These are phyloP conservation scores for Euphrasia arctica DNA, from an alignment of 305 asterid species.

Conservation along the genomic window DNA sequence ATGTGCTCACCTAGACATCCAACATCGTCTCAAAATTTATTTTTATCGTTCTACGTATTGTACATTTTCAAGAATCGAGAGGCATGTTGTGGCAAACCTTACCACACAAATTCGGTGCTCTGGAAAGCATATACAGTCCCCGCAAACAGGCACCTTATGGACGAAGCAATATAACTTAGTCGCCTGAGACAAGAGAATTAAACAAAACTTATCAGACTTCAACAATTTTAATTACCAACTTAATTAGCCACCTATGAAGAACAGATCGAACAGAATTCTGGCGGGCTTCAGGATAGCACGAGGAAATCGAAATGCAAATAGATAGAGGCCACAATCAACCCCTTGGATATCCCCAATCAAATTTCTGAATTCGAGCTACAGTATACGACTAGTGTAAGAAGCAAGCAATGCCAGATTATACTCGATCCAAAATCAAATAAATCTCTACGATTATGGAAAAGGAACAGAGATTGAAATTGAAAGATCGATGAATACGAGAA, in stretches of 20 bases:
- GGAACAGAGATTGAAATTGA: constrained; percentile 1
- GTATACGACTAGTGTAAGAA: background rate
- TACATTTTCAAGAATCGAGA: background rate
- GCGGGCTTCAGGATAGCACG: background rate
- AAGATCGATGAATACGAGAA: background rate
- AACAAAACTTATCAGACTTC: constrained; percentile 9
- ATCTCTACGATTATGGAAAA: no score
- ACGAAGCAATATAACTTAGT: constrained; percentile 95
- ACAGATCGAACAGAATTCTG: no score
- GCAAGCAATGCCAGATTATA: background rate
- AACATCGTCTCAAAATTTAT: background rate
- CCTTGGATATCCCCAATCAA: background rate
- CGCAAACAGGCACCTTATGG: constrained; percentile 97
- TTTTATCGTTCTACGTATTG: background rate
- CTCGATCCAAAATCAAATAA: constrained; percentile 7
- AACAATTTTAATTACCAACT: no score
- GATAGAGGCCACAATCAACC: background rate
- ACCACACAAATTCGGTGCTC: constrained; percentile 98
- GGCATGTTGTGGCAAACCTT: constrained; percentile 24
- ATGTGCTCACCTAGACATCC: constrained; percentile 59
- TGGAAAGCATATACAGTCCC: constrained; percentile 89
- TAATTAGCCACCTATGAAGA: no score
- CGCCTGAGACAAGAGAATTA: constrained; percentile 51
- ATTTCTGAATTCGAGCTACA: background rate
- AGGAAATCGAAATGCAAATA: background rate